Evolutionary conservation across 208 protist species (phyloP).

Genomic region (Leishmania guyanensis): DNA sequence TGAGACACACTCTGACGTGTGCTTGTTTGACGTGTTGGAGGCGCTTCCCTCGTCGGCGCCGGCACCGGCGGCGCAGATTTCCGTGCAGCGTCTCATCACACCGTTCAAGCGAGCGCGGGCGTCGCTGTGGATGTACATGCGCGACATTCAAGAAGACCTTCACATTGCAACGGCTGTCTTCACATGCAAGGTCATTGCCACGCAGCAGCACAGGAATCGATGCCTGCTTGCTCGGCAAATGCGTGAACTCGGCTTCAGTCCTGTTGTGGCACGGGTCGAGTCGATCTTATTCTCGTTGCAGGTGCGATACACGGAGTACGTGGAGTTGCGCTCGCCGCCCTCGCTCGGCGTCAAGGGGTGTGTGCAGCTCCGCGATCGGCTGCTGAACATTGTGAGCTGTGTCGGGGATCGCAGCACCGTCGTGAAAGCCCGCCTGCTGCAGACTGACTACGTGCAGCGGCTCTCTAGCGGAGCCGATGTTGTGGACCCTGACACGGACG

Average conservation of each 20-base stretch:
- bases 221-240: slow-evolving; percentile 15
- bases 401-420: slow-evolving; percentile 52
- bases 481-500: slow-evolving; percentile 26
- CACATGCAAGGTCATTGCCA: slow-evolving; percentile 62
- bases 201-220: slow-evolving; percentile 12
- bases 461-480: slow-evolving; percentile 25
- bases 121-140: slow-evolving; percentile 26
- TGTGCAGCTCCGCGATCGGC: slow-evolving; percentile 41
- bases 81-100: slow-evolving; percentile 35
- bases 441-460: slow-evolving; percentile 34
- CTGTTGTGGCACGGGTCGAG: slow-evolving; percentile 49
- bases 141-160: slow-evolving; percentile 59
- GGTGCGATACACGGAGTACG: slow-evolving; percentile 38
- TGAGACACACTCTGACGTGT: slow-evolving; percentile 17
- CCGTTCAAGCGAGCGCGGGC: slow-evolving; percentile 29
- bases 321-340: slow-evolving; percentile 48
- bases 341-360: slow-evolving; percentile 47
- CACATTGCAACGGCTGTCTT: slow-evolving; percentile 71
- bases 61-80: slow-evolving; percentile 21
- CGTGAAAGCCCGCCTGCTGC: slow-evolving; percentile 34
- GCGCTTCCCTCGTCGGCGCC: slow-evolving; percentile 3
- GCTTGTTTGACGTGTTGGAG: slow-evolving; percentile 61
- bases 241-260: slow-evolving; percentile 23
- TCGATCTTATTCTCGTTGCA: slow-evolving; percentile 59
- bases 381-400: slow-evolving; percentile 48